phyloP scores from a whole-genome alignment of 1,284 basidiomycete species.

The Rugosomyces carneus region DNA sequence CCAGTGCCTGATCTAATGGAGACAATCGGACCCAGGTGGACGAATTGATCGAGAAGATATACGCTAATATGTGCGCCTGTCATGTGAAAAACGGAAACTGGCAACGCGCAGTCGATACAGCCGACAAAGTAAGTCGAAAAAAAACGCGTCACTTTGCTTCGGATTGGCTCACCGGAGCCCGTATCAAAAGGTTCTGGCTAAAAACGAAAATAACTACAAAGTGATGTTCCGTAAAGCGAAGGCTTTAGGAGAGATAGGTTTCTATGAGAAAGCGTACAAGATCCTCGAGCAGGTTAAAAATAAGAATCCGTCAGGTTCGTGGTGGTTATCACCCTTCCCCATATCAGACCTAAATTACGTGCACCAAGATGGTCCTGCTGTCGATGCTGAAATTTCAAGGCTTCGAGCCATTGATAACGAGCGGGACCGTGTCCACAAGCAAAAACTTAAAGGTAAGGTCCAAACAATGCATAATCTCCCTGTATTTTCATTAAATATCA shows the following conservation, averaged over 20 bases:
- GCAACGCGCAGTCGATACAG: conserved; percentile 68
- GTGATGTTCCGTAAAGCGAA: conserved; percentile 78
- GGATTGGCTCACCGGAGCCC: not conserved
- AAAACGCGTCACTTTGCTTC: not conserved
- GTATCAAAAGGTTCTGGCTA: conserved; percentile 52
- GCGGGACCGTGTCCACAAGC: conserved; percentile 55
- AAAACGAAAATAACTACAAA: conserved; percentile 70
- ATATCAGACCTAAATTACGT: not conserved
- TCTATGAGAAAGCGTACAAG: conserved; percentile 62
- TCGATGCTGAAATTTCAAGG: conserved; percentile 55
- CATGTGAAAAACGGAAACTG: conserved; percentile 73
- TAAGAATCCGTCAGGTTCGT: conserved; percentile 52
- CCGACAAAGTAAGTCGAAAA: conserved; percentile 51
- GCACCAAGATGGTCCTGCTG: conserved; percentile 45
- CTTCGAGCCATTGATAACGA: conserved; percentile 57
- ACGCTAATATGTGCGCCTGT: conserved; percentile 76
- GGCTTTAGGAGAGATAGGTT: conserved; percentile 67
- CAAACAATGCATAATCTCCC: not conserved
- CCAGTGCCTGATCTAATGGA: conserved; percentile 4
- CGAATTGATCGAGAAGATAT: conserved; percentile 69
- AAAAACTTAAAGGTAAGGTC: conserved; percentile 67
- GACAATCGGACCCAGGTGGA: conserved; percentile 45
- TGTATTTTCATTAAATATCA: not conserved
- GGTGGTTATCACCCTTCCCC: not conserved
- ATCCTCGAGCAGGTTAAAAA: conserved; percentile 57